Base-by-base conservation (phyloP, 306 rosid species). In the Pachyrhizus erosus region DNA sequence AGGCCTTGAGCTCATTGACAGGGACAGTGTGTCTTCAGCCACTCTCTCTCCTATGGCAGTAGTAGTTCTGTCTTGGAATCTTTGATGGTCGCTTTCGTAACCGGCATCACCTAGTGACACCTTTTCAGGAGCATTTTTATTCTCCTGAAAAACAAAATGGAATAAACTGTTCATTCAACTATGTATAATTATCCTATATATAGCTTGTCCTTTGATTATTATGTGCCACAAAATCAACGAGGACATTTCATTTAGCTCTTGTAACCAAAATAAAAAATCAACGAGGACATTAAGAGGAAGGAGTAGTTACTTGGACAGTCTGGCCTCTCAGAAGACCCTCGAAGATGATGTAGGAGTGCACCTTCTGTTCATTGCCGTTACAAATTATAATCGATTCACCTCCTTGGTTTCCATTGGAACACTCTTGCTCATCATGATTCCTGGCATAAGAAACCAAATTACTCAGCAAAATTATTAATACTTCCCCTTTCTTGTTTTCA, bases 301-400 rank as follows among this genome's bases (percentile, higher is more conserved):
- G 54, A 62, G 21, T 54, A 46, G 2, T 85, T 86, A 91, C 94
- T 71, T 87, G 87, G 81, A 66, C 23, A 42, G 43, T 51, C 73
- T 85, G 78, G 87, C 76, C 84, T 79, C 29, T 74, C 43, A 85
- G 85, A 80, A 91, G 57, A 73, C 87, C 94, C 67, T 85, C 80
- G 88, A 91, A 91, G 82, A 87, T 72, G 78, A 91, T 82, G 87
- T 76, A 90, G 46, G 92, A 73, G 70, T 84, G 81, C 23, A 83
- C 87, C 81, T 84, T 90, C 77, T 74, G 81, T 51, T 86, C 88
- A 80, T 77, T 42, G 2, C 77, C 54, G 24, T 78, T 67, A 23
- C 60, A 60, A 31, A 18, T 15, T 43, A 49, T 74, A 12, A 54
- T 29, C 5, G 84, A 49, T 37, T 60, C 37, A 62, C 57, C 73